Evolutionary conservation across 345 rosid species (phyloP).

Genomic region (Citrus inodora): DNA sequence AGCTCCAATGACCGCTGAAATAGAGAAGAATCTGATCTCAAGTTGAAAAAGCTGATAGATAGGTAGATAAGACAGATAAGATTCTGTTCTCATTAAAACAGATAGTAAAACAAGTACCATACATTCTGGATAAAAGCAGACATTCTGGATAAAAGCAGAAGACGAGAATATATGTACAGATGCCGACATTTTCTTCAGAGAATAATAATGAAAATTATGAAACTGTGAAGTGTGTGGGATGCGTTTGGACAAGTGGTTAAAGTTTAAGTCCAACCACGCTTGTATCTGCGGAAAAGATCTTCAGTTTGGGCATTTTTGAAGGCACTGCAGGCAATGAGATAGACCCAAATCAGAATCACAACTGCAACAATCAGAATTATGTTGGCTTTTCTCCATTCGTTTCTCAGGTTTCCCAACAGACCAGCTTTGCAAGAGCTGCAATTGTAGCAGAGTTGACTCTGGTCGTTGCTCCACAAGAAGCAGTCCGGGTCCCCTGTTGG

Average conservation of each 20-base stretch:
- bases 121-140: constrained; percentile 14
- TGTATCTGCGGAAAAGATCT: constrained; percentile 68
- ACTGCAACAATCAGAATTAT: constrained; percentile 67
- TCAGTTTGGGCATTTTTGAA: constrained; percentile 84
- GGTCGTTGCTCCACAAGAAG: constrained; percentile 82
- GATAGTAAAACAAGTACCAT: neutral
- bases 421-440: constrained; percentile 93
- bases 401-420: constrained; percentile 69
- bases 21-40: constrained; percentile 22
- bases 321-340: constrained; percentile 81
- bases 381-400: constrained; percentile 85
- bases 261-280: constrained; percentile 57
- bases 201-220: neutral
- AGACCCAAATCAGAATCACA: constrained; percentile 76
- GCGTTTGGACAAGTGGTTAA: constrained; percentile 9
- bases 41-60: constrained; percentile 9
- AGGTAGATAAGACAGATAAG: neutral
- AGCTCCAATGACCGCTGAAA: neutral
- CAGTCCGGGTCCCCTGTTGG: constrained; percentile 79
- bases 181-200: neutral
- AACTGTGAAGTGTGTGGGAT: neutral
- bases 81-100: constrained; percentile 19
- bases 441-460: constrained; percentile 71
- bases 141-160: constrained; percentile 14
- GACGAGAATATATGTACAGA: constrained; percentile 19